Percentiles rank a stretch among this genome's conserved stretches.
Conservation (phyloP, 164 flowering plant genomes). For the Umbilicus rupestris region DNA sequence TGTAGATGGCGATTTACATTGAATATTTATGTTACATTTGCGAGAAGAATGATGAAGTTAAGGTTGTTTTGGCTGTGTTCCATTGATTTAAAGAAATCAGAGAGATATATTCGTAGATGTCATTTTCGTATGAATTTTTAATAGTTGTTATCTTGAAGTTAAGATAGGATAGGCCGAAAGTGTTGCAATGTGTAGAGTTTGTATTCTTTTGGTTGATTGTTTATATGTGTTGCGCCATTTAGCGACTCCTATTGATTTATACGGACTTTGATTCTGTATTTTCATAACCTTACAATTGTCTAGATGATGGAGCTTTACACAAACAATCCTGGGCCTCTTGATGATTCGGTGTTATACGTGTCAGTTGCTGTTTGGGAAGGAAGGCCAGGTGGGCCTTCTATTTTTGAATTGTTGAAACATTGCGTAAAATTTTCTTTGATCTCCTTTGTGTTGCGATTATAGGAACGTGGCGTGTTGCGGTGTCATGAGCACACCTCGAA, state of each 20-base stretch:
- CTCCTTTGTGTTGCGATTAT: neutral
- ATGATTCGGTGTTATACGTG: constrained; percentile 48
- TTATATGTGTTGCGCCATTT: too few relatives aligned
- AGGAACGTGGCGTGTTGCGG: constrained; percentile 73
- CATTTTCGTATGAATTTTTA: too few relatives aligned
- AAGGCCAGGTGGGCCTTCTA: constrained; percentile 42
- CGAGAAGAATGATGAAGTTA: too few relatives aligned
- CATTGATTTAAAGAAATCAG: too few relatives aligned
- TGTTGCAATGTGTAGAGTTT: too few relatives aligned
- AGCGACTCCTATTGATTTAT: neutral
- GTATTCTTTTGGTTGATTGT: neutral
- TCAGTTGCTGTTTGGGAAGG: constrained; percentile 79
- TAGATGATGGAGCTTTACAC: constrained; percentile 30
- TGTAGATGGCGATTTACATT: too few relatives aligned
- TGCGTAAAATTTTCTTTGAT: neutral
- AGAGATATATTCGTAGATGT: too few relatives aligned
- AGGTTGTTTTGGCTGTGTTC: too few relatives aligned
- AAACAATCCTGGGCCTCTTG: constrained; percentile 57
- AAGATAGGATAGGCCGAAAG: too few relatives aligned
- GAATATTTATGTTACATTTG: too few relatives aligned
- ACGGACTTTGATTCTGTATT: neutral
- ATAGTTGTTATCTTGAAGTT: too few relatives aligned
- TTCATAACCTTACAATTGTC: neutral
- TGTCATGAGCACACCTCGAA: constrained; percentile 79
- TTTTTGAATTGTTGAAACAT: neutral